These are phyloP conservation scores for Rhodotorula sp. DNA, from an alignment of 1,284 basidiomycete genomes.

Conservation along the genomic window DNA sequence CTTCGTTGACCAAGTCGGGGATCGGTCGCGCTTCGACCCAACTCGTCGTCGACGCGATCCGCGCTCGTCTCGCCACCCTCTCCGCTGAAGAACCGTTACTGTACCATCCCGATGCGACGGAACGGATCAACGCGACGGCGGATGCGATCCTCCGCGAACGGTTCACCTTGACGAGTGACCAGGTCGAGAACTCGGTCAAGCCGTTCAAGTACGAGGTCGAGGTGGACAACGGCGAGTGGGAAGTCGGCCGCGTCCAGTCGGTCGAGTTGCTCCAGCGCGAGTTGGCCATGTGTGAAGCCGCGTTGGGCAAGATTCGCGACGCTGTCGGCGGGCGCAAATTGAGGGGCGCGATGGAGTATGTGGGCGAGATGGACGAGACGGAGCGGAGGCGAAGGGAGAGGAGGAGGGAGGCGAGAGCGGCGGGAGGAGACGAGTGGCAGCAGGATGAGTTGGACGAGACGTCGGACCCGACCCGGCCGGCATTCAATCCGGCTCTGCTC, in stretches of 20 bases:
- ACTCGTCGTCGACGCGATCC: slow-evolving; percentile 90
- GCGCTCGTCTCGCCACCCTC: slow-evolving; percentile 83
- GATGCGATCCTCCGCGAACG: slow-evolving; percentile 89
- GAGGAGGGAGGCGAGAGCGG: slow-evolving; percentile 48
- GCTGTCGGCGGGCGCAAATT: slow-evolving; percentile 84
- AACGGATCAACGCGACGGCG: slow-evolving; percentile 85
- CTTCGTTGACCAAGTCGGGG: slow-evolving; percentile 90
- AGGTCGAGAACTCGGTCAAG: slow-evolving; percentile 99
- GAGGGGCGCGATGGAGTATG: slow-evolving; percentile 74
- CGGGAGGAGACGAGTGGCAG: slow-evolving; percentile 42
- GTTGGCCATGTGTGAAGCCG: slow-evolving; percentile 76
- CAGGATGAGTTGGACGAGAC: slow-evolving; percentile 52
- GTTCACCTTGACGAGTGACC: slow-evolving; percentile 88
- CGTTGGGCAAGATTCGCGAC: slow-evolving; percentile 77
- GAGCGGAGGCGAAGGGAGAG: slow-evolving; percentile 63
- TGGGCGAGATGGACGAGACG: slow-evolving; percentile 75
- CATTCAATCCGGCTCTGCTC: slow-evolving; percentile 83
- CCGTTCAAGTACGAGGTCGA: slow-evolving; percentile 97
- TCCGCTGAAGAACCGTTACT: slow-evolving; percentile 85
- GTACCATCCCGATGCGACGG: slow-evolving; percentile 80
- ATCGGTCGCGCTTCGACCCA: slow-evolving; percentile 92
- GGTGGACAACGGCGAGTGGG: slow-evolving; percentile 83
- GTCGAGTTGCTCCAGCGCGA: slow-evolving; percentile 81
- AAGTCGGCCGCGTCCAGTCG: slow-evolving; percentile 70
- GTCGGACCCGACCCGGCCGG: slow-evolving; percentile 53